Percentiles rank a stretch among this genome's conserved stretches.
Conservation (phyloP, 2,329 filamentous ascomycete species). For the Cordyceps pruinosa region DNA sequence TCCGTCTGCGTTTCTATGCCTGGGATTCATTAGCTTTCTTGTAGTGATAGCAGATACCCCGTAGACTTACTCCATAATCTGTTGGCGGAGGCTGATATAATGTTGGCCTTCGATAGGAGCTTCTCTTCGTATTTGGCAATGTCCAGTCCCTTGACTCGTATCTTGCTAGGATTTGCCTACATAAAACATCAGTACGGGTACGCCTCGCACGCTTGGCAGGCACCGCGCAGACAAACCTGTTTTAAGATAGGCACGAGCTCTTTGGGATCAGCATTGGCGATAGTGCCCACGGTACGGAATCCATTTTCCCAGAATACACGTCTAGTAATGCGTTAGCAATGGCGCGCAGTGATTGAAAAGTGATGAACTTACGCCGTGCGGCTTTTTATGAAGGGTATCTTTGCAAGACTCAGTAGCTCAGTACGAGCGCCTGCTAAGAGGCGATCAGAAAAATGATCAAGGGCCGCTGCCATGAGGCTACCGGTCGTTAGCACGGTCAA, state of each 20-base stretch:
- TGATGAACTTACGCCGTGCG: conserved; percentile 52
- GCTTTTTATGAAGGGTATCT: conserved; percentile 70
- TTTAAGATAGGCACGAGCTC: conserved; percentile 66
- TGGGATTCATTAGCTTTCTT: conserved; percentile 20
- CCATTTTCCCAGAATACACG: conserved; percentile 70
- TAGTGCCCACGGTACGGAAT: conserved; percentile 57
- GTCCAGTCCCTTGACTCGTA: conserved; percentile 46
- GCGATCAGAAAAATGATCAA: conserved; percentile 70
- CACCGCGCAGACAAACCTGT: conserved; percentile 37
- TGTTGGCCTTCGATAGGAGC: conserved; percentile 56
- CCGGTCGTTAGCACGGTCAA: conserved; percentile 13
- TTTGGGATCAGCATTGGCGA: conserved; percentile 62
- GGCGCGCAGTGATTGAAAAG: neutral
- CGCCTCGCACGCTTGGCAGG: neutral
- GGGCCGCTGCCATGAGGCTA: conserved; percentile 60
- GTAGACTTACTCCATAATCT: conserved; percentile 56
- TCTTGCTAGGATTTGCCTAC: conserved; percentile 61
- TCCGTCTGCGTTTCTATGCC: conserved; percentile 46
- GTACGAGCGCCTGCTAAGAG: conserved; percentile 64
- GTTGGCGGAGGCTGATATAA: conserved; percentile 63
- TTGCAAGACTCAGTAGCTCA: conserved; percentile 63
- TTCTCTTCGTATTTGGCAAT: conserved; percentile 57
- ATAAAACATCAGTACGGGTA: conserved; percentile 3
- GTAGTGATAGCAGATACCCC: neutral
- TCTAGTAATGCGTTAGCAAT: conserved; percentile 17